Evolutionary conservation across 441 rosid species (phyloP), one percentile per base, ranked within the genome.

Genomic region (Biscutella auriculata): DNA sequence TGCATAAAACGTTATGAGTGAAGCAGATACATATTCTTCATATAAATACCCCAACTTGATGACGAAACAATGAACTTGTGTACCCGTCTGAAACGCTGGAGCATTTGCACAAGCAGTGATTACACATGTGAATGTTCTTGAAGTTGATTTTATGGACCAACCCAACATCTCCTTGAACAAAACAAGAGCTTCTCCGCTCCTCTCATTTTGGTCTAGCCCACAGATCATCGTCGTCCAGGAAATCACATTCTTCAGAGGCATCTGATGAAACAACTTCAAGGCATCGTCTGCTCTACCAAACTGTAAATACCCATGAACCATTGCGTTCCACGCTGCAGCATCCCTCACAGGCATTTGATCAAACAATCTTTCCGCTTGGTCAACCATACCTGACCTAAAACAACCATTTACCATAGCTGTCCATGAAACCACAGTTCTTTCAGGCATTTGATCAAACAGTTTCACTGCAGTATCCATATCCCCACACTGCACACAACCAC

Each of bases 401-500:
- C 75, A 82, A 50, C 95, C 92, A 72, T 78, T 69, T 9, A 88
- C 54, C 81, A 88, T 82, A 0, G 82, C 72, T 13, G 90, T 88
- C 88, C 89, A 82, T 4, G 92, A 82, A 67, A 88, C 75, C 2
- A 85, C 87, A 28, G 65, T 85, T 55, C 71, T 72, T 15, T 76
- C 79, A 12, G 84, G 88, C 88, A 88, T 88, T 75, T 80, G 79
- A 67, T 78, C 78, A 32, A 88, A 88, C 65, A 88, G 57, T 21
- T 61, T 68, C 65, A 19, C 47, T 9, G 82, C 82, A 47, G 46
- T 57, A 58, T 14, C 28, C 42, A 82, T 45, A 42, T 82, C 75
- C 35, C 90, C 86, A 54, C 97, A 79, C 36, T 79, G 68, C 4
- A 88, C 56, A 37, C 95, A 83, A 4, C 86, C 95, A 52, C 79